Conservation (phyloP, 139 green algal species). For the Chlamydomonas sphaeroides region DNA sequence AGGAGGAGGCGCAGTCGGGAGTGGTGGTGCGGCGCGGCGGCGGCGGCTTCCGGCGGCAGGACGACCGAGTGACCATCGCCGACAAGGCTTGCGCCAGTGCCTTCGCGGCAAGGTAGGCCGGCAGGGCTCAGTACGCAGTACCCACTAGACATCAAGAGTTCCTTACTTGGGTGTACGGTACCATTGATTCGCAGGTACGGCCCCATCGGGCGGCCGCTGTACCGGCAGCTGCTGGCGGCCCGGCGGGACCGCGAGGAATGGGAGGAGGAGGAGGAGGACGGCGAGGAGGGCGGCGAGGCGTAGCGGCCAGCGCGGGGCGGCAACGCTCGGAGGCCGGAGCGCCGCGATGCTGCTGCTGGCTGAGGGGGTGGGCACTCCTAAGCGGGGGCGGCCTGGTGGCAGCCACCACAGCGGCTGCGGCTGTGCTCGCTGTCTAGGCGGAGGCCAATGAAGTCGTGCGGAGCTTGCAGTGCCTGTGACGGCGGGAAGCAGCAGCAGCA, state of each 20-base stretch:
- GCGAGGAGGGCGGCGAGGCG: neutral
- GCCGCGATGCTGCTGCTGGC: too few species aligned
- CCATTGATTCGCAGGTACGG: slow-evolving; percentile 5
- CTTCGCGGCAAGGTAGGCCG: slow-evolving; percentile 7
- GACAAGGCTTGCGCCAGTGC: neutral
- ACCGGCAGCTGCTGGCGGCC: slow-evolving; percentile 5
- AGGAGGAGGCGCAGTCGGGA: neutral
- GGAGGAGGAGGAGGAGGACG: neutral
- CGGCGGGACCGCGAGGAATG: slow-evolving; percentile 1
- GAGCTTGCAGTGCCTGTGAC: too few species aligned
- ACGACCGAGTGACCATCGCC: slow-evolving; percentile 13
- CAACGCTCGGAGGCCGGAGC: too few species aligned
- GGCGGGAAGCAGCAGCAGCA: too few species aligned
- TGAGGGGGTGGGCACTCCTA: too few species aligned
- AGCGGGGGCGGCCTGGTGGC: too few species aligned
- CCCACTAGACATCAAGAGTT: neutral
- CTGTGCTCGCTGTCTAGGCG: too few species aligned
- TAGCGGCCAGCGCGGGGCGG: too few species aligned
- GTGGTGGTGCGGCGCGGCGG: neutral
- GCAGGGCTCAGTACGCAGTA: neutral
- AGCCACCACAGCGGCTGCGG: too few species aligned
- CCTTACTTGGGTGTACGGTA: neutral
- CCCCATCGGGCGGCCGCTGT: slow-evolving; percentile 21
- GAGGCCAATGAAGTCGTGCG: too few species aligned
- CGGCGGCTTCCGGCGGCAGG: neutral